Evolutionary conservation across 2,329 filamentous ascomycete genomes (phyloP), one percentile per base, ranked within the genome.

Genomic region (Huntiella savannae): DNA sequence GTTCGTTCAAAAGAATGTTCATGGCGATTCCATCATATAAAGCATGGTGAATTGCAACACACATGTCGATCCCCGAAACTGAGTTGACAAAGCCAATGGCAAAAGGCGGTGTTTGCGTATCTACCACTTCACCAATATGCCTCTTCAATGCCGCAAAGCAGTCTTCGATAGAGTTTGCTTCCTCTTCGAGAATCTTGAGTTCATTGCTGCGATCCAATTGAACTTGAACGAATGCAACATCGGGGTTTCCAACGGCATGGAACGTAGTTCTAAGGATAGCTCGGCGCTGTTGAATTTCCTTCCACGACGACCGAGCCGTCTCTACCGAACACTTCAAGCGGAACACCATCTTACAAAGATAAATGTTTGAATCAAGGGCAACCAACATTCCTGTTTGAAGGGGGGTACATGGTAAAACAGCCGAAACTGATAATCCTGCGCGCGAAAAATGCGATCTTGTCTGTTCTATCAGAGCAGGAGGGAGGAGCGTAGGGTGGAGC

Each of bases 1-100:
- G 63, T 55, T 94, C 86, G 0, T 71, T 59, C 17, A 88, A 68
- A 0, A 95, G 64, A 6, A 68, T 66, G 1, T 69, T 64, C 55
- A 94, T 79, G 0, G 85, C 84, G 33, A 80, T 75, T 0, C 81
- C 87, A 60, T 95, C 87, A 54, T 94, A 93, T 1, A 94, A 64
- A 2, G 84, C 82, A 60, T 95, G 87, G 54, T 94, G 86, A 54
- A 65, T 77, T 34, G 66, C 59, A 42, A 69, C 69, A 0, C 64
- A 77, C 1, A 69, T 54, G 38, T 67, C 68, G 0, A 49, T 43
- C 0, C 51, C 55, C 0, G 54, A 56, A 4, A 54, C 54, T 1
- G 59, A 53, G 7, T 53, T 52, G 16, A 74, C 59, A 0, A 66
- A 44, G 0, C 63, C 66, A 43, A 69, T 60, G 4, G 64, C 70